Evolutionary conservation across 129 eudicot genomes (phyloP).

Genomic region (Escallonia herrerae): DNA sequence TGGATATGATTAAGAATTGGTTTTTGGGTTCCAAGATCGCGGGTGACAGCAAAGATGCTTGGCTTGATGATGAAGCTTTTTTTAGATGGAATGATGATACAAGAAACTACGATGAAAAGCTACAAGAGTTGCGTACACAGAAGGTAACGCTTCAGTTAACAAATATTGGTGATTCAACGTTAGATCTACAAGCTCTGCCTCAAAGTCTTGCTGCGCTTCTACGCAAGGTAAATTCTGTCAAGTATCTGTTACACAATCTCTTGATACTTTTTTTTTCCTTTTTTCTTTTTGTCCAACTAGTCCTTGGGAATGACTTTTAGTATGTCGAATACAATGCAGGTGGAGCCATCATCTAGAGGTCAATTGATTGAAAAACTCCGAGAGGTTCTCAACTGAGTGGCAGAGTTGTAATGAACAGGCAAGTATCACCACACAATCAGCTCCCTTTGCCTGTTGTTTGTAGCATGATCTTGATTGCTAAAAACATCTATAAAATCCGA

Average conservation of each 20-base stretch:
- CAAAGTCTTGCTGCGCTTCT: constrained; percentile 66
- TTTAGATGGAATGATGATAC: constrained; percentile 61
- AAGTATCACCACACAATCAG: constrained; percentile 2
- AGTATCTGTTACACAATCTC: background rate
- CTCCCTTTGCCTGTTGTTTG: background rate
- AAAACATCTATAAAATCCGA: background rate
- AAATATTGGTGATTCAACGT: constrained; percentile 41
- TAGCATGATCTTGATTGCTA: background rate
- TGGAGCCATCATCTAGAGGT: constrained; percentile 49
- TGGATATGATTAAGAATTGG: constrained; percentile 64
- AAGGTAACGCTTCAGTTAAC: constrained; percentile 57
- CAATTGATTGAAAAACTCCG: constrained; percentile 51
- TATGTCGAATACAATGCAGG: constrained; percentile 32
- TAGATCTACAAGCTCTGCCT: constrained; percentile 75
- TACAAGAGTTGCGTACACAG: constrained; percentile 51
- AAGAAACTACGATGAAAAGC: constrained; percentile 45
- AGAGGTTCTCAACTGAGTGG: constrained; percentile 33
- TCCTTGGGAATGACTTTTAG: background rate
- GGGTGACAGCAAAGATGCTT: constrained; percentile 23
- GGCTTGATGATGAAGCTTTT: constrained; percentile 74
- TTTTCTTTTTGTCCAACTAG: background rate
- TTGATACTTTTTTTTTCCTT: background rate
- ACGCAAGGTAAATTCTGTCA: constrained; percentile 37
- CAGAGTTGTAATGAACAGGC: background rate
- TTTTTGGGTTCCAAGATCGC: constrained; percentile 34